Evolutionary conservation across 495 filamentous ascomycete genomes (phyloP), one percentile per base, ranked within the genome.

Genomic region (Cercophora scortea): DNA sequence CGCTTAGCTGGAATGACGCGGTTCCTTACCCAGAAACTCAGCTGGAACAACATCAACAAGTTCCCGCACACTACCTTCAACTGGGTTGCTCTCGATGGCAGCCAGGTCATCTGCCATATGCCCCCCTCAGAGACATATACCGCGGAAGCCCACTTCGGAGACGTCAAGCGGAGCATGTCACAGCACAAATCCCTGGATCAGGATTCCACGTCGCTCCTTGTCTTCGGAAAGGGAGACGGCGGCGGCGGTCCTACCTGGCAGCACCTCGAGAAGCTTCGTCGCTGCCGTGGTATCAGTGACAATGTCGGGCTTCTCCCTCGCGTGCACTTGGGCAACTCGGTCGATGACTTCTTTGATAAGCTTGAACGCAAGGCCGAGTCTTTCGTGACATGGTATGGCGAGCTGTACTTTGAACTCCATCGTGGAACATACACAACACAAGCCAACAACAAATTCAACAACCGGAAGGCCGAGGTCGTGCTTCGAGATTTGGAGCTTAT

Each of bases 1-100:
- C 86, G 90, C 9, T 71, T 95, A 34, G 85, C 93, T 16, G 93
- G 92, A 39, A 98, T 98, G 93, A 86, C 76, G 49, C 81, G 93
- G 33, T 98, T 98, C 73, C 88, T 98, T 57, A 98, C 93, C 1
- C 93, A 98, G 69, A 98, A 98, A 70, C 79, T 98, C 47, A 80
- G 79, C 58, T 80, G 78, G 79, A 98, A 98, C 69, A 97, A 97
- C 67, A 96, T 98, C 75, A 97, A 98, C 73, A 95, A 87, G 53
- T 98, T 98, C 71, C 93, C 93, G 1, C 93, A 97, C 59, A 96
- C 92, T 1, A 97, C 93, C 1, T 98, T 98, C 76, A 93, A 93
- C 61, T 98, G 93, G 93, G 90, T 98, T 16, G 76, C 89, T 2
- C 80, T 96, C 25, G 93, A 98, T 63, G 91, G 92, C 15, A 94